Base-by-base conservation (phyloP, 2,329 filamentous ascomycete genomes). In the Trichoderma sp. region DNA sequence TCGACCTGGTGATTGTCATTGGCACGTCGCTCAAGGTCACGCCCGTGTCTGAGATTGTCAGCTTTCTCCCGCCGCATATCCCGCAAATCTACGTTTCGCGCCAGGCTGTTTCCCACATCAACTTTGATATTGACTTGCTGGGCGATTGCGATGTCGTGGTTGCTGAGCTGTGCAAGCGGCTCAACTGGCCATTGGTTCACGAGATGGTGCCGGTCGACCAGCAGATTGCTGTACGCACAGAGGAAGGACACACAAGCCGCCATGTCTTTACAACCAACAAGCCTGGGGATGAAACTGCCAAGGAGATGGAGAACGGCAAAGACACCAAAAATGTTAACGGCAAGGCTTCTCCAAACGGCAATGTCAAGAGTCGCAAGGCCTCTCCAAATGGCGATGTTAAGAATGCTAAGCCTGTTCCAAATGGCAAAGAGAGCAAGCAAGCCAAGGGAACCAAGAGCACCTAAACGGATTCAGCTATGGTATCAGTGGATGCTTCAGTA, bases 121-220 rank as follows among this genome's bases (percentile, higher is more conserved):
- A 97, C 82, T 98, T 99, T 80, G 97, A 99, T 84, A 95, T 99
- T 79, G 95, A 98, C 82, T 89, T 99, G 74, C 88, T 98, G n/a
- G 97, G 97, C 45, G 95, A 98, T 82, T 98, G 96, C 84, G 97
- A 99, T 82, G 90, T 95, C 56, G 92, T 98, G 9, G 93, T 98
- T 16, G 90, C 93, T 0, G 96, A 98, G 85, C 89, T 99, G 71
- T 96, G 94, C 82, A 90, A 92, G 62, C 91, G 94, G 14, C 92
- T 94, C 1, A 93, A 93, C 3, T 98, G 97, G 97, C 87, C 91
- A 7, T 84, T 98, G 71, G 82, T 90, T 62, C 95, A 98, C 81
- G 92, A 94, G 78, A 98, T 97, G 94, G 89, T 97, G 75, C 91
- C 92, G n/a, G 83, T 88, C 9, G 86, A 89, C 41, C 91, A 94